A percentile compares a stretch with the other conserved stretches of the same genome.
These are phyloP conservation scores for Rhizopus arrhizus DNA, from an alignment of 371 early-diverging fungal species.

Conservation along the genomic window DNA sequence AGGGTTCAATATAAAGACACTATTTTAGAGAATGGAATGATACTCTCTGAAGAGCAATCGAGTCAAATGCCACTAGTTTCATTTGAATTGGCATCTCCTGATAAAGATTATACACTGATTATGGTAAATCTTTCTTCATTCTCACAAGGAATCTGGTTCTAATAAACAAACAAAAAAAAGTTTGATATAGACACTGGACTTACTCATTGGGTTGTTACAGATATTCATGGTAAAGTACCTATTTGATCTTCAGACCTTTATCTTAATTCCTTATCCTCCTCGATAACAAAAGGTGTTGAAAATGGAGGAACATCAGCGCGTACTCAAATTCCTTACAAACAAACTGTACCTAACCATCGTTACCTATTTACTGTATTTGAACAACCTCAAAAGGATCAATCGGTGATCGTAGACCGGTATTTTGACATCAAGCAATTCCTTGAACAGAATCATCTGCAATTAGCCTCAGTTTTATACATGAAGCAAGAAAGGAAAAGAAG, in stretches of 20 bases:
- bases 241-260: neutral
- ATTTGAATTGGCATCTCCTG: conserved; percentile 26
- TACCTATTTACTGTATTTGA: conserved; percentile 34
- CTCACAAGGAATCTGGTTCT: too few species aligned
- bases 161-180: conserved; percentile 2
- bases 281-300: conserved; percentile 7
- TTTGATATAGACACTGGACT: conserved; percentile 33
- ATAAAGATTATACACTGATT: conserved; percentile 32
- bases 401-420: neutral
- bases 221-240: conserved; percentile 18
- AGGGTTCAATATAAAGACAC: conserved; percentile 28
- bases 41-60: conserved; percentile 22
- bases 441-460: conserved; percentile 22
- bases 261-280: neutral
- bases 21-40: conserved; percentile 24
- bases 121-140: conserved; percentile 20
- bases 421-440: conserved; percentile 20
- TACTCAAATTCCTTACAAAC: conserved; percentile 2
- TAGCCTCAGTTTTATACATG: conserved; percentile 29
- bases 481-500: neutral
- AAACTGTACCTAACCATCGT: conserved; percentile 22
- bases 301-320: neutral
- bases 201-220: conserved; percentile 37
- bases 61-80: conserved; percentile 24
- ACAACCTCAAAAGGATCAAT: conserved; percentile 19